phyloP scores from a whole-genome alignment of 2,329 filamentous ascomycete genomes.

The Ramichloridium luteum region DNA sequence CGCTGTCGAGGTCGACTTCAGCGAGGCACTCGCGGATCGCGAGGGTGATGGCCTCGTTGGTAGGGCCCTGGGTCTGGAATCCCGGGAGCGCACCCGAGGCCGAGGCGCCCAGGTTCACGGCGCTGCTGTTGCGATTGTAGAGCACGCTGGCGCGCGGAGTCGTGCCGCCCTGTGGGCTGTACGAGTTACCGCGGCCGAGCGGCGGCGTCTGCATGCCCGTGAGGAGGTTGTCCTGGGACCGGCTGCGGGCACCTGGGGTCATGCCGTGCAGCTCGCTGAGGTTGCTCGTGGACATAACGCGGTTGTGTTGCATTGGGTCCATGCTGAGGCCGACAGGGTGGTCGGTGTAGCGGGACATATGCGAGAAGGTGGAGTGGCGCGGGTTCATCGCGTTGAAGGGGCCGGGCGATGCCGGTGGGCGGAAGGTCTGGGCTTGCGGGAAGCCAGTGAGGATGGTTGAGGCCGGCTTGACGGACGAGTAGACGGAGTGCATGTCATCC shows the following conservation, averaged over 20 bases:
- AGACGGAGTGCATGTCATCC: conserved; percentile 95
- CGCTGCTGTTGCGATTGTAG: conserved; percentile 13
- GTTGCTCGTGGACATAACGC: conserved; percentile 49
- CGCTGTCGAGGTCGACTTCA: conserved; percentile 89
- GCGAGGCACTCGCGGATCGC: conserved; percentile 70
- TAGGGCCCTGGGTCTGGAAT: conserved; percentile 57
- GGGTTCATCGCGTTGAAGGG: conserved; percentile 48
- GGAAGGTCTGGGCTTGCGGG: conserved; percentile 39
- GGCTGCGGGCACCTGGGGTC: conserved; percentile 26
- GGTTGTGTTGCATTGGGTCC: conserved; percentile 30
- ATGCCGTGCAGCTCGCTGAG: conserved; percentile 31
- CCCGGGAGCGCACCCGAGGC: too few species aligned
- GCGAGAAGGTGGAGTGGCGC: conserved; percentile 60
- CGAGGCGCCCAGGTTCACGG: too few species aligned
- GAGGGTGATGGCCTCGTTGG: conserved; percentile 68
- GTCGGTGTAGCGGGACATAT: conserved; percentile 44
- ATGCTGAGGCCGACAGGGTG: conserved; percentile 34
- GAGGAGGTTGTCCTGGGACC: conserved; percentile 23
- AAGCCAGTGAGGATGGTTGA: conserved; percentile 82
- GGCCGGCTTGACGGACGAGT: conserved; percentile 78
- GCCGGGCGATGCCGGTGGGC: conserved; percentile 67
- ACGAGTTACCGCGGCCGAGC: conserved; percentile 17
- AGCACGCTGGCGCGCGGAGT: conserved; percentile 20
- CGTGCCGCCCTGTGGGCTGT: conserved; percentile 13
- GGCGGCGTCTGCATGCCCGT: conserved; percentile 23